Percentiles rank a stretch among this genome's conserved stretches.
Conservation (phyloP, 2,329 filamentous ascomycete genomes). For the Diaporthe caulivora region DNA sequence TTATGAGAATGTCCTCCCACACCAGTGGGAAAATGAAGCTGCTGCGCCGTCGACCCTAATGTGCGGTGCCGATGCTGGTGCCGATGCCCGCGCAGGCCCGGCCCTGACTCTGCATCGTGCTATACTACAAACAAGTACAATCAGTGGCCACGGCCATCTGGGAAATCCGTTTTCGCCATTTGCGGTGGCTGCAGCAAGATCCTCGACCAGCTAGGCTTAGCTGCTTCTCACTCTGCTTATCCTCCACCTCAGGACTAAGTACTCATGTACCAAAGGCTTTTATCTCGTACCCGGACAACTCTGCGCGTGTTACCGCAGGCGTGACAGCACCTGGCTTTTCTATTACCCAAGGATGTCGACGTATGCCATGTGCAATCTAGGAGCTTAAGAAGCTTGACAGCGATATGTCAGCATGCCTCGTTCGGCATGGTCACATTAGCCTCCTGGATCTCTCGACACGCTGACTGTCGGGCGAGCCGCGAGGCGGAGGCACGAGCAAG, state of each 20-base stretch:
- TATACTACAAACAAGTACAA: not conserved
- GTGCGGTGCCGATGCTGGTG: conserved; percentile 27
- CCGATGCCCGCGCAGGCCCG: not conserved
- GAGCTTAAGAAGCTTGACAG: not conserved
- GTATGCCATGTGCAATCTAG: conserved; percentile 1
- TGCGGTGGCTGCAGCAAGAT: conserved; percentile 24
- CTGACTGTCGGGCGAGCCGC: conserved; percentile 5
- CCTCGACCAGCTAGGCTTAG: conserved; percentile 13
- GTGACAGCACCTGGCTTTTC: conserved; percentile 4
- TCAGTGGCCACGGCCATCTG: conserved; percentile 3
- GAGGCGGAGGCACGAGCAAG: conserved; percentile 10
- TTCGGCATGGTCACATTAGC: not conserved
- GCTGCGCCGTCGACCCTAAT: conserved; percentile 4
- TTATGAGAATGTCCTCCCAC: not conserved
- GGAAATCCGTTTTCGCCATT: conserved; percentile 5
- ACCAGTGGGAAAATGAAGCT: conserved; percentile 15
- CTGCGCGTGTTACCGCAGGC: not conserved
- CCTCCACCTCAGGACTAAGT: conserved; percentile 12
- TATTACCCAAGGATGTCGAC: not conserved
- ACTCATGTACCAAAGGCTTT: conserved; percentile 24
- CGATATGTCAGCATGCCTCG: not conserved
- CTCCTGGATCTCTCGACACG: not conserved
- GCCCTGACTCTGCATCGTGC: not conserved
- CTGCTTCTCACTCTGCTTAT: conserved; percentile 18
- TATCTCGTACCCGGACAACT: conserved; percentile 13